Base-by-base conservation (phyloP, 208 protist genomes). In the Leishmania tarentolae region DNA sequence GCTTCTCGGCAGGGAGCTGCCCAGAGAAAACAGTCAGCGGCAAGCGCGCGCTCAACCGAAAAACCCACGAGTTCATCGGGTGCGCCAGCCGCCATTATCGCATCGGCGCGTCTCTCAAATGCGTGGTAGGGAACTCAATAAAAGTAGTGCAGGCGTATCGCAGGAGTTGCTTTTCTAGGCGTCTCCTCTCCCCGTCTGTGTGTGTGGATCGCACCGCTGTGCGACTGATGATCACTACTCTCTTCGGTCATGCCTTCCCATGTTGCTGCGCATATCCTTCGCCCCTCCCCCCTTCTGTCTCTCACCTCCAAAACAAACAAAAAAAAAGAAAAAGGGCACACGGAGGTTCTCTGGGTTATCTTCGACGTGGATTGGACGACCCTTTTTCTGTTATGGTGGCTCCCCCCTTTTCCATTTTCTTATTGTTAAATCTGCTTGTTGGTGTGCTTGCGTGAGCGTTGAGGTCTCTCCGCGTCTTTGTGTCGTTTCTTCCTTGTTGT, bases 71-170 rank as follows among this genome's bases (percentile, higher is more conserved):
- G 9, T 0, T 37, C 77, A 0, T 35, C 72, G 3, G 35, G 21
- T 28, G 65, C n/a, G 53, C 40, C 59, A 19, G 9, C 70, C 35
- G 50, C 24, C 37, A 42, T 85, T 40, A 37, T 74, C 7, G 24
- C 77, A 9, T 85, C 77, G 56, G 65, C 76, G 0, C 76, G 50
- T 9, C 77, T 59, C 7, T 75, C 71, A 52, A 31, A 74, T 9
- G 68, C 76, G 21, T 66, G 50, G 6, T 13, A 3, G 35, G 24
- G 24, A 44, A 35, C 42, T 72, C 40, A 3, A 52, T 0, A 11
- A n/a, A 19, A 52, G 42, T 17, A 8, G 21, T 31, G 68, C 19
- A 72, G 28, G 68, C 24, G 35, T 52, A 72, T 46, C 7, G 6
- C 19, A 9, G 17, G 59, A 37, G 11, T 13, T 40, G 9, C 15